Evolutionary conservation across 495 filamentous ascomycete genomes (phyloP), one percentile per base, ranked within the genome.

Genomic region (Penicillium subrubescens): DNA sequence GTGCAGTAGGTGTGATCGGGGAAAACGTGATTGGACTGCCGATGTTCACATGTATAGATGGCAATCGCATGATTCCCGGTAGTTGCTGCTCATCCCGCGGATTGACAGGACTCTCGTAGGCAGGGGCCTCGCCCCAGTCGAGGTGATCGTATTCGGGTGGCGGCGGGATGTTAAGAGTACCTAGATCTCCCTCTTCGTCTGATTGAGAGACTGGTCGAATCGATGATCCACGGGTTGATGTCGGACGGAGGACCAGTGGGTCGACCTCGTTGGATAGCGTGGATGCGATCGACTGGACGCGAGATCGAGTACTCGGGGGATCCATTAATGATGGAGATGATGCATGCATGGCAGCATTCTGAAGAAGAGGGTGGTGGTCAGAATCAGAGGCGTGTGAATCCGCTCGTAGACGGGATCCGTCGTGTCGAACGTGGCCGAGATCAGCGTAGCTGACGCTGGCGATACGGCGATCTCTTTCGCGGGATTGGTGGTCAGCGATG

Each of bases 361-460:
- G 87, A 5, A 97, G 81, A 3, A 97, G 82, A 3, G 92, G 92
- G 15, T 87, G 78, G 15, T 86, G 79, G 70, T 97, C 91, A 41
- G 89, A 92, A 63, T 94, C 92, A 6, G 56, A 58, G 33, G 35
- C 27, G 25, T 82, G 82, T 53, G 91, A 94, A 67, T 89, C 89
- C 19, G 92, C 92, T 44, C 95, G 88, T 59, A 99, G 75, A 15
- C 95, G 86, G 0, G 91, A 92, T 21, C 95, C 95, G 71, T 98
- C 95, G 65, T 94, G 93, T 52, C 93, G 83, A 10, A 92, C 93
- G 54, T 96, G 85, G 34, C 95, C 95, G 12, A 98, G 74, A 11
- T 92, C 89, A 6, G 88, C 92, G 71, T 99, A 99, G 61, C 86
- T 88, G 15, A 97, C 95, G 62, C 87, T 90, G 51, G 91, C 90